Percentiles rank a stretch among this genome's conserved stretches.
Evolutionary conservation across 768 basidiomycete species (phyloP).

Genomic region (Lactarius tabidus): DNA sequence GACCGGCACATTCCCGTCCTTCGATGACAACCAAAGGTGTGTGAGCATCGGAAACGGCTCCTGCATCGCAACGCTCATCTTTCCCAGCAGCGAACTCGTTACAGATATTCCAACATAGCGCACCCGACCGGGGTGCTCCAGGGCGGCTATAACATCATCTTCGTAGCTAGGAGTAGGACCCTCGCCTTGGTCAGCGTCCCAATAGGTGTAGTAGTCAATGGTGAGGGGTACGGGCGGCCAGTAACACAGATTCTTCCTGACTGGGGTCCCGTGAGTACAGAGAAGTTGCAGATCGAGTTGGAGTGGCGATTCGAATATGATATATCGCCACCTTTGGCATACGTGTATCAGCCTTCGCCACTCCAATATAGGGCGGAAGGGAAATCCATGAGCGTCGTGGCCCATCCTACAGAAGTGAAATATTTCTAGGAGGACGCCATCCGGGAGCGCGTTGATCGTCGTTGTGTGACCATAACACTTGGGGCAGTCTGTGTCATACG

Average conservation of each 20-base stretch:
- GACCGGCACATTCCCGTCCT: not conserved
- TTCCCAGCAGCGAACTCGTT: not conserved
- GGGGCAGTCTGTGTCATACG: not conserved
- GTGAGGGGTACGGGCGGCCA: not conserved
- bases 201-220: not conserved
- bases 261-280: not conserved
- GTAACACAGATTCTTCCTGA: not conserved
- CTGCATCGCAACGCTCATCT: not conserved
- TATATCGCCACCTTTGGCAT: not conserved
- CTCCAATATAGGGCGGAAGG: not conserved
- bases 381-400: not conserved
- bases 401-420: not conserved
- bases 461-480: not conserved
- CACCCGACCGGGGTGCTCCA: not conserved
- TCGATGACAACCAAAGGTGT: not conserved
- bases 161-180: not conserved
- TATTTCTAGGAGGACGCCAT: slow-evolving; percentile 4
- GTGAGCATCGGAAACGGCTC: slow-evolving; percentile 1
- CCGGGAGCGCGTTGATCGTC: slow-evolving; percentile 2
- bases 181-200: not conserved
- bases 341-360: slow-evolving; percentile 8
- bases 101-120: not conserved
- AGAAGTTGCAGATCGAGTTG: slow-evolving; percentile 4
- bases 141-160: not conserved
- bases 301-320: slow-evolving; percentile 1